Evolutionary conservation across 768 basidiomycete species (phyloP).

Genomic region (Brasilioporus rufonigricans): DNA sequence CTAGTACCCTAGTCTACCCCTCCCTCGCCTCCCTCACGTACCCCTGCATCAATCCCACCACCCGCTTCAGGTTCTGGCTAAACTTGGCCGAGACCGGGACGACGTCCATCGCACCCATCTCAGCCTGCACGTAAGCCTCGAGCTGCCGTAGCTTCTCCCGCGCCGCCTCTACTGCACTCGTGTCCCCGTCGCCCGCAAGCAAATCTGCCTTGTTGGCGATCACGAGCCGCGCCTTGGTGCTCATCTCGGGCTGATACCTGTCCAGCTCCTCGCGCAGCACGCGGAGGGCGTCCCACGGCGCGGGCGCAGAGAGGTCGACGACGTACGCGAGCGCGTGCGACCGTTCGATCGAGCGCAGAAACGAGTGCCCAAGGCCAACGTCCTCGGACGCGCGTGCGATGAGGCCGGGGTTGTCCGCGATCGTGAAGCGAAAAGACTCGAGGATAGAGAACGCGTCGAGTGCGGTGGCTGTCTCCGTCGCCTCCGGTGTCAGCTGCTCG

Average conservation of each 20-base stretch:
- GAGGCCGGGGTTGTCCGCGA: conserved; percentile 96
- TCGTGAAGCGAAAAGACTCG: conserved; percentile 87
- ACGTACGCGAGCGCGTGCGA: conserved; percentile 90
- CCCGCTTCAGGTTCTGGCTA: conserved; percentile 71
- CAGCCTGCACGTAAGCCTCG: conserved; percentile 52
- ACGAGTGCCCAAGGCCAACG: conserved; percentile 90
- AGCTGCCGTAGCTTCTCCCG: conserved; percentile 54
- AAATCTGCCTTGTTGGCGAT: conserved; percentile 96
- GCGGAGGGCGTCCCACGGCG: conserved; percentile 75
- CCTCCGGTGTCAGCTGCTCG: conserved; percentile 31
- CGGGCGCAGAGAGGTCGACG: conserved; percentile 75
- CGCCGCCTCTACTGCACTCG: conserved; percentile 49
- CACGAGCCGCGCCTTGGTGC: conserved; percentile 72
- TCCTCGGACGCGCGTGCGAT: conserved; percentile 83
- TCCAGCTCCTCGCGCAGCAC: conserved; percentile 82
- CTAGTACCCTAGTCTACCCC: background rate
- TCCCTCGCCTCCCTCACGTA: conserved; percentile 57
- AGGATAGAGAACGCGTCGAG: conserved; percentile 52
- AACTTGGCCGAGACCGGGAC: conserved; percentile 85
- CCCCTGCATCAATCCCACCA: conserved; percentile 63
- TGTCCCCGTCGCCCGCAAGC: conserved; percentile 50
- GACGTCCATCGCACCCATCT: conserved; percentile 59
- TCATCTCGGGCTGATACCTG: conserved; percentile 76
- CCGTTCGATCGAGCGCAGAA: conserved; percentile 90
- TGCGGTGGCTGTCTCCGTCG: background rate